A percentile compares a stretch with the other conserved stretches of the same genome.
These are phyloP conservation scores for Boletellus sp. DNA, from an alignment of 1,284 basidiomycete species.

Conservation along the genomic window DNA sequence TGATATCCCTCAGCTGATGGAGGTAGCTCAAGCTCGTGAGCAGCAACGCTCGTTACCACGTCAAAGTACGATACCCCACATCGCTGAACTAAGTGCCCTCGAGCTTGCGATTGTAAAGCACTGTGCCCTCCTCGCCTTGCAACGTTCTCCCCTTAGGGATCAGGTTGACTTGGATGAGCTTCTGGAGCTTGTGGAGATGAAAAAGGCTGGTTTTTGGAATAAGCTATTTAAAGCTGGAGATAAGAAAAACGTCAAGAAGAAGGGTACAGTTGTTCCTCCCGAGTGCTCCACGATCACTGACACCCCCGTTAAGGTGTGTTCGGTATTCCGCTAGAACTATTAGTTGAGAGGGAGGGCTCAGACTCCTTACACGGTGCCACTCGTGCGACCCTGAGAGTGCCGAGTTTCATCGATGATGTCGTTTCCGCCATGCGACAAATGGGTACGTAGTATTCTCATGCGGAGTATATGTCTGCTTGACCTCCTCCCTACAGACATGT, in stretches of 20 bases:
- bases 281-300: slow-evolving; percentile 1
- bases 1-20: slow-evolving; percentile 93
- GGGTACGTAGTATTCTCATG: slow-evolving; percentile 58
- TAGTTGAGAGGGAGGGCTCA: slow-evolving; percentile 93
- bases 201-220: slow-evolving; percentile 96
- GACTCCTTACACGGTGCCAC: slow-evolving; percentile 91
- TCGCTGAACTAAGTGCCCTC: slow-evolving; percentile 81
- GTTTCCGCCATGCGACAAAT: slow-evolving; percentile 98
- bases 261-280: slow-evolving; percentile 53
- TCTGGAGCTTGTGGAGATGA: slow-evolving; percentile 87
- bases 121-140: slow-evolving; percentile 80
- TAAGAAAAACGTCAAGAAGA: slow-evolving; percentile 86
- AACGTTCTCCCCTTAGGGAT: slow-evolving; percentile 75
- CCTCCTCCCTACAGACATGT: slow-evolving; percentile 73
- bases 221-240: slow-evolving; percentile 91
- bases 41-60: slow-evolving; percentile 76
- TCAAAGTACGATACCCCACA: slow-evolving; percentile 71
- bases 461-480: slow-evolving; percentile 3
- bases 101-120: slow-evolving; percentile 93
- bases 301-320: slow-evolving; percentile 65
- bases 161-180: slow-evolving; percentile 89
- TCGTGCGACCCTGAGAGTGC: slow-evolving; percentile 82
- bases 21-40: slow-evolving; percentile 86
- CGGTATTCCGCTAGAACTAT: slow-evolving; percentile 86
- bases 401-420: slow-evolving; percentile 97